phyloP scores from a whole-genome alignment of 2,329 filamentous ascomycete genomes.

The Cordyceps tenuipes region DNA sequence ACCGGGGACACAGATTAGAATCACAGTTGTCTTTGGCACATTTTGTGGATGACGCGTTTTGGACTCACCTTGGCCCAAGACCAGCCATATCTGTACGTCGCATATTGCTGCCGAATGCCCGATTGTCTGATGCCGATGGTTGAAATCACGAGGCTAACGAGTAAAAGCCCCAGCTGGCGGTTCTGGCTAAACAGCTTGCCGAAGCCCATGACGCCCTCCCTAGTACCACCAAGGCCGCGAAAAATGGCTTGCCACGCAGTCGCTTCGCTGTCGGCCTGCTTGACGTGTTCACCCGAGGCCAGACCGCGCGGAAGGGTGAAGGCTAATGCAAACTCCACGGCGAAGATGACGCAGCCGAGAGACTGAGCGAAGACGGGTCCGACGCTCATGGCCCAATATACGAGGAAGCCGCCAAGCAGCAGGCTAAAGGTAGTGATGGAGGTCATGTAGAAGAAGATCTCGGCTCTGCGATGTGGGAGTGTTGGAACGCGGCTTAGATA shows the following conservation, averaged over 20 bases:
- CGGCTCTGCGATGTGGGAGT: not conserved
- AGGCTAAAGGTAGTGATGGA: not conserved
- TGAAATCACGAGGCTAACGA: conserved; percentile 3
- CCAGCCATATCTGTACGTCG: conserved; percentile 8
- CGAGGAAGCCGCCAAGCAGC: not conserved
- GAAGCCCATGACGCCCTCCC: not conserved
- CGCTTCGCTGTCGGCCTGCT: not conserved
- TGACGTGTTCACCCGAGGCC: not conserved
- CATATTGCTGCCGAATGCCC: conserved; percentile 7
- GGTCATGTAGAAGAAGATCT: conserved; percentile 5
- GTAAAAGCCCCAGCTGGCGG: not conserved
- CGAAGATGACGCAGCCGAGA: not conserved
- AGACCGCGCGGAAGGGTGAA: conserved; percentile 1
- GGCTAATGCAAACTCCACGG: not conserved
- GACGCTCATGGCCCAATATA: conserved; percentile 5
- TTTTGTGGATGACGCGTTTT: not conserved
- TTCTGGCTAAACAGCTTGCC: not conserved
- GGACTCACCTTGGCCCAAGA: conserved; percentile 5
- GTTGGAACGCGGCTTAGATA: no score
- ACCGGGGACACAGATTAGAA: not conserved
- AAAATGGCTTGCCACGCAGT: not conserved
- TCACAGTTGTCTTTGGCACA: not conserved
- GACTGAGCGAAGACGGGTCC: conserved; percentile 2
- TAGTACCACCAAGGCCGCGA: not conserved
- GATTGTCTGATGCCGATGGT: conserved; percentile 4